Percentiles rank a stretch among this genome's conserved stretches.
Conservation (phyloP, 805 yeast species). For the Candida vaughaniae region DNA sequence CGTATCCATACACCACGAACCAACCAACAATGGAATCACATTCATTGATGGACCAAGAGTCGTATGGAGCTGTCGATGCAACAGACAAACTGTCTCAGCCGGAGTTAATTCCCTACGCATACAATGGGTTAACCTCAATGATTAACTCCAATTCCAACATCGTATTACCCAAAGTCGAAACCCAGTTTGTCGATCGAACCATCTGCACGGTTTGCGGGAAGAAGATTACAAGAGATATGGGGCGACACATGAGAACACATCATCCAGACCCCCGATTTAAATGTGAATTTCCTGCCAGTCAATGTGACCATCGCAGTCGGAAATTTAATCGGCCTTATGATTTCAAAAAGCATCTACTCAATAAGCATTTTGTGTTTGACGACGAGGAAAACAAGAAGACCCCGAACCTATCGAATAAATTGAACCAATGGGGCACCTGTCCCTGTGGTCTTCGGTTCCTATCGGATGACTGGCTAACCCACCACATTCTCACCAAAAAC, state of each 20-base stretch:
- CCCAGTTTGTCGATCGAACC: conserved; percentile 36
- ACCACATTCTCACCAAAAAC: conserved; percentile 28
- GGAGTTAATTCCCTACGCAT: conserved; percentile 6
- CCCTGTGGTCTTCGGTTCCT: conserved; percentile 34
- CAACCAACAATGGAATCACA: not conserved
- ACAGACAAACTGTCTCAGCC: not conserved
- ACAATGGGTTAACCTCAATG: conserved; percentile 40
- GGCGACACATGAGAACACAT: conserved; percentile 63
- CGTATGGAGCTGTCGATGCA: not conserved
- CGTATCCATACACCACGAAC: not conserved
- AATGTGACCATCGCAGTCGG: conserved; percentile 59
- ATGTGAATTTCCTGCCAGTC: conserved; percentile 56
- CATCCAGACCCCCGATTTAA: conserved; percentile 54
- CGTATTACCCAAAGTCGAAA: conserved; percentile 35
- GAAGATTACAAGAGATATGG: conserved; percentile 56
- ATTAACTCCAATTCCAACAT: conserved; percentile 34
- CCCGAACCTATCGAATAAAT: conserved; percentile 53
- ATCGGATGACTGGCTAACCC: conserved; percentile 36
- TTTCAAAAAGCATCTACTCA: conserved; percentile 62
- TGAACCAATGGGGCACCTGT: conserved; percentile 52
- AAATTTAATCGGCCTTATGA: conserved; percentile 68
- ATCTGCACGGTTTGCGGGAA: conserved; percentile 55
- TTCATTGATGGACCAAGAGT: not conserved
- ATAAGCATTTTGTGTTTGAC: conserved; percentile 58
- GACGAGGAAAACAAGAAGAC: conserved; percentile 41